These are phyloP conservation scores for Pyrenochaeta sp. DNA, from an alignment of 2,329 filamentous ascomycete genomes.

Conservation along the genomic window DNA sequence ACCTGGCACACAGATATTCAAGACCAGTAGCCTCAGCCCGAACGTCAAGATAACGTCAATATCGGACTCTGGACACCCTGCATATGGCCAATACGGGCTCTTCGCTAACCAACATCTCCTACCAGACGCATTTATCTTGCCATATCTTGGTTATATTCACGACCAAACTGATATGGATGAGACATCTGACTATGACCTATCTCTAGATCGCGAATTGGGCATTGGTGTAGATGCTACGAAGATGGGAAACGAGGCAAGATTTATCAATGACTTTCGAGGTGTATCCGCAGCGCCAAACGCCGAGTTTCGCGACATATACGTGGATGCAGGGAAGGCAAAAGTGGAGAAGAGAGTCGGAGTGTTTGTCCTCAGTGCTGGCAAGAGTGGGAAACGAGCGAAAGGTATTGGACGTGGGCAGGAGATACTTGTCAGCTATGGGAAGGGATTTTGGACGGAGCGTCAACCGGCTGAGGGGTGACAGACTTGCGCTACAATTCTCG, in stretches of 20 bases:
- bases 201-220: constrained; percentile 58
- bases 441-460: constrained; percentile 59
- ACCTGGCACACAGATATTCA: constrained; percentile 18
- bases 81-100: constrained; percentile 58
- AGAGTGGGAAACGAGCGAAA: constrained; percentile 56
- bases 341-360: constrained; percentile 60
- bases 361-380: constrained; percentile 59
- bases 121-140: constrained; percentile 58
- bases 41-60: constrained; percentile 56
- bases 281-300: constrained; percentile 53
- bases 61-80: constrained; percentile 55
- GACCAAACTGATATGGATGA: constrained; percentile 52
- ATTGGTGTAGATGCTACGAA: constrained; percentile 59
- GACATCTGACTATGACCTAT: constrained; percentile 61
- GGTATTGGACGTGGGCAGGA: constrained; percentile 60
- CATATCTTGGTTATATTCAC: constrained; percentile 61
- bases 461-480: constrained; percentile 16
- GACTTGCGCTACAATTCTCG: not conserved
- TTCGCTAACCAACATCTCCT: constrained; percentile 56
- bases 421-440: constrained; percentile 63
- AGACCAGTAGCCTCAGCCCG: constrained; percentile 39
- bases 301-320: constrained; percentile 54
- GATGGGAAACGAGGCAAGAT: constrained; percentile 62
- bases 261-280: constrained; percentile 64
- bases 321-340: constrained; percentile 47